These are phyloP conservation scores for Hyaloscypha hepaticicola DNA, from an alignment of 495 filamentous ascomycete genomes.

Conservation along the genomic window DNA sequence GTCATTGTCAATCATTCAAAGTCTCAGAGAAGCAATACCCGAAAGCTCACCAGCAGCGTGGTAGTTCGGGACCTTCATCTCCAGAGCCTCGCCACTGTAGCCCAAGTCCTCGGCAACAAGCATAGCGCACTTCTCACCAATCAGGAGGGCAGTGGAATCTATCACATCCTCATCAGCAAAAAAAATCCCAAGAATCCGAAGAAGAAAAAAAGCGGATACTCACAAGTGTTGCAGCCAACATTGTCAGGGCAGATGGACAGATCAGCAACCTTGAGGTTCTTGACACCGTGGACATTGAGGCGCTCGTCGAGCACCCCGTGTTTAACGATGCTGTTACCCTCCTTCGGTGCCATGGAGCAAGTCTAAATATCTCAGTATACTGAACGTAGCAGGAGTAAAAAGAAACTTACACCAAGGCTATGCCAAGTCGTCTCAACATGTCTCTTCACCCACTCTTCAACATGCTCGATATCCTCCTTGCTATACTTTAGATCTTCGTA, in stretches of 20 bases:
- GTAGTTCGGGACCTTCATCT: constrained; percentile 68
- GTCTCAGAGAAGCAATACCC: constrained; percentile 16
- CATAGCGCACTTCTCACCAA: constrained; percentile 79
- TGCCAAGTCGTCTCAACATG: constrained; percentile 85
- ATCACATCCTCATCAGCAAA: not conserved
- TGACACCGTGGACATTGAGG: constrained; percentile 77
- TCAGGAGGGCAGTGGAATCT: constrained; percentile 69
- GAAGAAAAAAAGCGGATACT: constrained; percentile 18
- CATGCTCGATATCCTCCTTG: constrained; percentile 62
- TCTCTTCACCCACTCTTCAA: constrained; percentile 77
- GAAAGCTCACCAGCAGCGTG: constrained; percentile 53
- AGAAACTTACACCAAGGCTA: constrained; percentile 49
- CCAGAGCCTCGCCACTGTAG: constrained; percentile 68
- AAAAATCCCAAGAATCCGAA: not conserved
- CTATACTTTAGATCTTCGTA: constrained; percentile 65
- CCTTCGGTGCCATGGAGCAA: constrained; percentile 77
- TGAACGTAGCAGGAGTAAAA: constrained; percentile 4
- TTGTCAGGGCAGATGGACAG: constrained; percentile 81
- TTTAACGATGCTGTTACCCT: constrained; percentile 77
- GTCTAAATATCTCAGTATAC: constrained; percentile 48
- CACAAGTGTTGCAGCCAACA: constrained; percentile 75
- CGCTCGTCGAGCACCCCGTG: constrained; percentile 79
- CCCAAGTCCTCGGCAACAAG: constrained; percentile 74
- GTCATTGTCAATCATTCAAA: no score
- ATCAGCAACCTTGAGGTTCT: constrained; percentile 80